Conservation (phyloP, 495 filamentous ascomycete genomes). For the Sordaria brevicollis region DNA sequence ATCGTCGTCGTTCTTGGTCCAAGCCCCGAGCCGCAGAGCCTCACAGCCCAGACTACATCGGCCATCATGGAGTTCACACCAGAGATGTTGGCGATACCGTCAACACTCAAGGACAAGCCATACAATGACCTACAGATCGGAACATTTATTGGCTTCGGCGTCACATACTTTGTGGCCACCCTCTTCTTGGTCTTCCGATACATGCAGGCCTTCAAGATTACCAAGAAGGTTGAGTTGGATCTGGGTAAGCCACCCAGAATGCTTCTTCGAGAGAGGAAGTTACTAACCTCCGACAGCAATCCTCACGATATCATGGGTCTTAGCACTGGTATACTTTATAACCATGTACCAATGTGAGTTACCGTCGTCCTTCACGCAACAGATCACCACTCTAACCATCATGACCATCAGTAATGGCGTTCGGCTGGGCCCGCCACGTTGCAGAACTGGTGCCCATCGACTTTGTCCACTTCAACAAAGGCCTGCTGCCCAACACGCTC, state of each 20-base stretch:
- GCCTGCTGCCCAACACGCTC: constrained; percentile 9
- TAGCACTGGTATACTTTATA: constrained; percentile 1
- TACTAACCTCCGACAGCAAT: neutral
- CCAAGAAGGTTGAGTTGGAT: constrained; percentile 3
- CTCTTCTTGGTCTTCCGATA: constrained; percentile 5
- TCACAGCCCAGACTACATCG: neutral
- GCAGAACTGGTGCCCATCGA: neutral
- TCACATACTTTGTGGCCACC: constrained; percentile 6
- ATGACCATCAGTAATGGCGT: neutral
- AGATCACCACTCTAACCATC: neutral
- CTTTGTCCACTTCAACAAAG: constrained; percentile 5
- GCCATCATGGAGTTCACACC: neutral
- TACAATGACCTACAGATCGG: constrained; percentile 4
- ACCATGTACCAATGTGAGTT: constrained; percentile 1
- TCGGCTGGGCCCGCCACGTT: constrained; percentile 7
- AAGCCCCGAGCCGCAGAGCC: neutral
- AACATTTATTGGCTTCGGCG: neutral
- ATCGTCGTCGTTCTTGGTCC: neutral
- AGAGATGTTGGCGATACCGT: neutral
- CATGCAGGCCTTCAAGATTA: constrained; percentile 2
- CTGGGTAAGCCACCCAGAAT: neutral
- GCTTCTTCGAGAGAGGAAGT: neutral
- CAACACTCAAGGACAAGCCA: neutral
- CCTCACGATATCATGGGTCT: constrained; percentile 4
- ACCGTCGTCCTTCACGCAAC: neutral